Evolutionary conservation across 352 stramenopile genomes (phyloP), one percentile per base, ranked within the genome.

Genomic region (Phytophthora rubi): DNA sequence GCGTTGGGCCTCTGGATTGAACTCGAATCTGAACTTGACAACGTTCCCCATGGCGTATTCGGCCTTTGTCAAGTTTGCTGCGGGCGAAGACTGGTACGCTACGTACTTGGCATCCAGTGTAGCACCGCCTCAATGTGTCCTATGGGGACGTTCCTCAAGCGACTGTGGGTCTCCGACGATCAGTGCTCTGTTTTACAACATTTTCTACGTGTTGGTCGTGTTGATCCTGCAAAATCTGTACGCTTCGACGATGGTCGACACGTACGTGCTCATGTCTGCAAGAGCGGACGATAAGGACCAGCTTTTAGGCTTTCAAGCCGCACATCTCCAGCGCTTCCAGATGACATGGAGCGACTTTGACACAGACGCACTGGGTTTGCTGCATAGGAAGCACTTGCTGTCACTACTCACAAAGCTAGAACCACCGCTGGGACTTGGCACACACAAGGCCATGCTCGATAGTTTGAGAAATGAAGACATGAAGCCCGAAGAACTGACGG

Each of bases 141-240:
- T 83, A 4, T 81, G 75, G 9, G 75, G 72, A 1, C 71, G 69
- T 13, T 83, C 60, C 13, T 62, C 56, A 0, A 93, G 82, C 35
- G 88, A 95, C 58, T 95, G 88, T 42, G 88, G 88, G 0, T 92
- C 86, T 3, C 56, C 83, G 0, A 58, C 73, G 0, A 76, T 95
- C 13, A 93, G 82, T 62, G 77, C 79, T 4, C 48, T 93, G 5
- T 93, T 94, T 58, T 95, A 91, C 69, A 83, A 93, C 71, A 79
- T 73, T 21, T 95, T 94, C 54, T 95, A 93, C 65, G 59, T 95
- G 7, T 71, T 95, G 23, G 86, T 95, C 3, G 79, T 89, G 12
- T 63, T 95, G 21, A 84, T 95, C 53, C 70, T 95, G 3, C 88
- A 93, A 65, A 93, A 95, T 58, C 49, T 95, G 23, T 95, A 94